A percentile compares a stretch with the other conserved stretches of the same genome.
These are phyloP conservation scores for Gigaspora rosea DNA, from an alignment of 192 early-diverging fungal genomes.

Conservation along the genomic window DNA sequence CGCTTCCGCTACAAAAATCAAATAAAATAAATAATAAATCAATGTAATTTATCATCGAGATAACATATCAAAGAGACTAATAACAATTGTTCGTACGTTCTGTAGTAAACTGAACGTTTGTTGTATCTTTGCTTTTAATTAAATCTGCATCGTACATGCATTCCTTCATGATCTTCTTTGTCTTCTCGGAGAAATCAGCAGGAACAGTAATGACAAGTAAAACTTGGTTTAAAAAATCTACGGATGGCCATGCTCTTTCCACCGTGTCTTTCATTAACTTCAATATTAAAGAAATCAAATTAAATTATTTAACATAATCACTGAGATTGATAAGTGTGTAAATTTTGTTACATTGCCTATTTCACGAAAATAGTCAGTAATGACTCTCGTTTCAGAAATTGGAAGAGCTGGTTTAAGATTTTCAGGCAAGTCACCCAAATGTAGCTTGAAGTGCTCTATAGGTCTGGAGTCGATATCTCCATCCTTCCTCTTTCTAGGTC, in stretches of 20 bases:
- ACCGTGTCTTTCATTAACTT: background rate
- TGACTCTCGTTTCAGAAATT: background rate
- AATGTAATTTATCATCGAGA: background rate
- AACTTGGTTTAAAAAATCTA: background rate
- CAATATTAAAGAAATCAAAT: too few relatives aligned
- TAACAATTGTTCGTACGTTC: too few relatives aligned
- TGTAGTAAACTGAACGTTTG: too few relatives aligned
- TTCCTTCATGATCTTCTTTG: background rate
- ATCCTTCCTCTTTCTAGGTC: too few relatives aligned
- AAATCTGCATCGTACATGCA: background rate
- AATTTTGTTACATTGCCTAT: background rate
- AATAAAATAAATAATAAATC: background rate
- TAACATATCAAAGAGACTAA: background rate
- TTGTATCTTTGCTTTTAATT: too few relatives aligned
- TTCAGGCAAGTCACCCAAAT: background rate
- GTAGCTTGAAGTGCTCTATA: slow-evolving; percentile 3
- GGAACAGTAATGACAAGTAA: background rate
- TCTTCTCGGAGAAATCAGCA: background rate
- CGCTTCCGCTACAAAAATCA: slow-evolving; percentile 19
- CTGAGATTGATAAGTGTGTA: too few relatives aligned
- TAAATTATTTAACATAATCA: too few relatives aligned
- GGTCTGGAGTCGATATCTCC: too few relatives aligned
- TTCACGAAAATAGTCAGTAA: slow-evolving; percentile 3
- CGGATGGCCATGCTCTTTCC: background rate
- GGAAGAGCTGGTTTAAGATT: background rate